Evolutionary conservation across 805 yeast species (phyloP).

Genomic region (Candida ascalaphidarum): DNA sequence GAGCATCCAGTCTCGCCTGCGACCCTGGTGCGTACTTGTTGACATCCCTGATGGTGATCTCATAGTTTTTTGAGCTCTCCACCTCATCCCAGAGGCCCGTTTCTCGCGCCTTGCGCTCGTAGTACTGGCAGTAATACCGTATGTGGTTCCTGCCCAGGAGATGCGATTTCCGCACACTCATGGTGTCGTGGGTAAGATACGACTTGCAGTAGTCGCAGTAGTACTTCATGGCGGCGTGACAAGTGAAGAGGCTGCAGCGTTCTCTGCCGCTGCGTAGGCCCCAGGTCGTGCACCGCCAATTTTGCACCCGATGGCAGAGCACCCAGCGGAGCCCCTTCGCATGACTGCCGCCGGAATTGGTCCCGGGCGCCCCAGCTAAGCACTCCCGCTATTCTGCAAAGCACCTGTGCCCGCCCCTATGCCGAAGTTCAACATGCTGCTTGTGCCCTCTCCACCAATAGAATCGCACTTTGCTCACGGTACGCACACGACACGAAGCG

Average conservation of each 20-base stretch:
- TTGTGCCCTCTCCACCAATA: too few species aligned
- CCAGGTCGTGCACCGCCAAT: neutral
- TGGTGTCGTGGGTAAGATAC: constrained; percentile 80
- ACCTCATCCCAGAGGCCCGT: constrained; percentile 19
- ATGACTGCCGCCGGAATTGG: too few species aligned
- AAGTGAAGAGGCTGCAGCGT: too few species aligned
- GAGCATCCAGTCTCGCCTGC: too few species aligned
- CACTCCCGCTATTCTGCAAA: too few species aligned
- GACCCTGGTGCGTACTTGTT: constrained; percentile 12
- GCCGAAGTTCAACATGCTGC: too few species aligned
- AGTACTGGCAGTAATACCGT: constrained; percentile 63
- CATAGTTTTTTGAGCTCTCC: neutral
- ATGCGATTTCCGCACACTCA: constrained; percentile 78
- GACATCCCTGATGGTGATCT: constrained; percentile 10
- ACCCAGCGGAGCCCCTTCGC: too few species aligned
- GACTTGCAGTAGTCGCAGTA: constrained; percentile 83
- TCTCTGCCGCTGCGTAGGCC: neutral
- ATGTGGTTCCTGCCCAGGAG: constrained; percentile 71
- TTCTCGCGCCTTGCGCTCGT: constrained; percentile 37
- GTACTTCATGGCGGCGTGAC: constrained; percentile 50
- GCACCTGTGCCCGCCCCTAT: too few species aligned
- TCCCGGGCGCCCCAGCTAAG: too few species aligned
- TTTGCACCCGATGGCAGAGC: neutral
- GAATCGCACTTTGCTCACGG: too few species aligned
- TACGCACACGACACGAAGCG: too few species aligned